Evolutionary conservation across 305 asterid genomes (phyloP), one percentile per base, ranked within the genome.

Genomic region (Ajuga reptans): DNA sequence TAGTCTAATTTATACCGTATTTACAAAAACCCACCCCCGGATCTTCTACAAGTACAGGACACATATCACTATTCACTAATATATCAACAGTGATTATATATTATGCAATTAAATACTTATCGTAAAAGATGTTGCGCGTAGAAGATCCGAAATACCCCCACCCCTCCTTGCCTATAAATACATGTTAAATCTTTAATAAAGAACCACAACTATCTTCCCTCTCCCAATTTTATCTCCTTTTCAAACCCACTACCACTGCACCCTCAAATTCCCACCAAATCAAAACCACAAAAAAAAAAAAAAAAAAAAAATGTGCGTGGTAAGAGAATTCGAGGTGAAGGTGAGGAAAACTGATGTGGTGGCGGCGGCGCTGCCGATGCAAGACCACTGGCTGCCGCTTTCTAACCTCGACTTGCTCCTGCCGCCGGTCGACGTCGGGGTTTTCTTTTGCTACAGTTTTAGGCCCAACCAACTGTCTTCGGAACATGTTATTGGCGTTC

Each of bases 341-440:
- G 68, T 85, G 66, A n/a, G 3, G 45, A 73, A 73, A 12, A 72
- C 51, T 0, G 90, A 83, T 78, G 75, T 71, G 31, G 80, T 83
- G 11, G 80, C 73, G 36, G 86, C 87, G 54, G 79, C 68, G 49
- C 55, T 80, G 71, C 87, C 87, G 0, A 27, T 82, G 66, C 85
- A 85, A 39, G 84, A 85, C 4, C 85, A 83, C 63, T 72, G 83
- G 87, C 49, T 85, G 45, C 83, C 86, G 66, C 82, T 80, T 6
- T 83, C 90, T 37, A 85, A 85, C 78, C 87, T 85, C 41, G 90
- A 85, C 85, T 56, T 85, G 60, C 86, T 85, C 41, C 51, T 83
- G 61, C 90, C 90, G 42, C 82, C 90, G 17, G 77, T 83, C 1
- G 84, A 79, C 14, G 60, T 85, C 49, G 86, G 84, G 4, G 68